Evolutionary conservation across 768 basidiomycete genomes (phyloP), one percentile per base, ranked within the genome.

Genomic region (Postia placenta): DNA sequence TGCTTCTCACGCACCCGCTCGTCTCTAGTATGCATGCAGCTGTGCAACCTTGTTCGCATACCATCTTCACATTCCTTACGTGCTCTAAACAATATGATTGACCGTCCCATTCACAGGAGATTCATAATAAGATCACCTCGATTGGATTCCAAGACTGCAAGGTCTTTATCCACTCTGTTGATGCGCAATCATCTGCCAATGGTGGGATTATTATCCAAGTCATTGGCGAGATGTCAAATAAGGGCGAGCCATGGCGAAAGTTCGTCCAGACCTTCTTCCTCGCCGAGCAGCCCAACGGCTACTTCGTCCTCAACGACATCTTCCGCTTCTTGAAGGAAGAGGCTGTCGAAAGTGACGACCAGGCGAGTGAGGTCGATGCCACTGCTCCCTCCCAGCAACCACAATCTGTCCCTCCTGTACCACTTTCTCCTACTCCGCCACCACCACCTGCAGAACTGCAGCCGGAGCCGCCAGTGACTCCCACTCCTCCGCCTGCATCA

Each of bases 211-310:
- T 97, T 74, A 94, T 99, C 68, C 94, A 98, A 69, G 96, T 97
- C 68, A 95, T 95, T 64, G 96, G 96, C 58, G 96, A 99, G 74
- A 94, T 98, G 89, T 92, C 90, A 45, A 98, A 98, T 71, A 78
- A 81, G 56, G 79, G 80, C 49, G 89, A 87, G 46, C 78, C 89
- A 4, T 99, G 96, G 96, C 83, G 87, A 63, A 99, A 98, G 73
- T 99, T 99, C 61, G 94, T 93, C 11, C 96, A 99, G 72, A 97
- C 95, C 5, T 98, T 99, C 74, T 98, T 99, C 87, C 85, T 99
- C 47, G 96, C 96, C 33, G 93, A 97, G 69, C 96, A 99, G 70
- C 92, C 92, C 12, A 96, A 95, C 59, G 96, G 96, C 37, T 99
- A 98, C 74, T 99, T 95, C 65, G 96, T 99, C 56, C 84, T 99